Conservation (phyloP, 2,329 filamentous ascomycete species). For the Penicillium italicum region DNA sequence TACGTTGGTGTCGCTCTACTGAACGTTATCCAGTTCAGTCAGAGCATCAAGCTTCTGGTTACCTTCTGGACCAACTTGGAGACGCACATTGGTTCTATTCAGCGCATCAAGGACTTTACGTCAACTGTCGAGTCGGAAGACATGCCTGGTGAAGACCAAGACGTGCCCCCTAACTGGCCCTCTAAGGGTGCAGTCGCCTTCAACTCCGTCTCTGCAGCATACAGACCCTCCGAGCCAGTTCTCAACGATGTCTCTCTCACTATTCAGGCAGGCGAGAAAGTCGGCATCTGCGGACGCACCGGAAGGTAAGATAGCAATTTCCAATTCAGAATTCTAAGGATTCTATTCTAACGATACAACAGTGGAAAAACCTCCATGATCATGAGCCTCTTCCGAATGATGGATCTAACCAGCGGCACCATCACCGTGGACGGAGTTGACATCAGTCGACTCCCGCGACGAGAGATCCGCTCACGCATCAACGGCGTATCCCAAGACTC, state of each 20-base stretch:
- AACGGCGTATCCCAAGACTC: conserved; percentile 46
- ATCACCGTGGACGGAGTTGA: conserved; percentile 46
- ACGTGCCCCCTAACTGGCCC: conserved; percentile 44
- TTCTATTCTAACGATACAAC: conserved; percentile 1
- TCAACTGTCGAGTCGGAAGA: conserved; percentile 46
- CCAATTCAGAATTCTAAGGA: not conserved
- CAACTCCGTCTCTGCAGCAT: conserved; percentile 44
- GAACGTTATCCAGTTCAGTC: conserved; percentile 53
- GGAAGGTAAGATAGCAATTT: conserved; percentile 30
- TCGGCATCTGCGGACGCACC: conserved; percentile 42
- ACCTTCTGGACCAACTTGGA: conserved; percentile 57
- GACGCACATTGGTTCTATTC: conserved; percentile 56
- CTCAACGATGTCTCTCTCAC: conserved; percentile 48
- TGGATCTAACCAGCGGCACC: conserved; percentile 39
- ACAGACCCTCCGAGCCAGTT: conserved; percentile 39
- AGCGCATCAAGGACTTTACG: conserved; percentile 54
- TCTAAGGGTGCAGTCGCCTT: conserved; percentile 44
- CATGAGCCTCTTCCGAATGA: conserved; percentile 43
- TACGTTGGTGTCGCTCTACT: conserved; percentile 53
- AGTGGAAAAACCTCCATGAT: conserved; percentile 46
- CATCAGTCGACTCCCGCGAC: conserved; percentile 37
- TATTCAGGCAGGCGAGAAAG: conserved; percentile 42
- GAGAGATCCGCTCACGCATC: conserved; percentile 41
- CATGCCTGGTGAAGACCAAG: conserved; percentile 38
- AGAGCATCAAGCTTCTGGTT: conserved; percentile 50